Conservation (phyloP, 768 basidiomycete species). For the Tubosaeta sp. region DNA sequence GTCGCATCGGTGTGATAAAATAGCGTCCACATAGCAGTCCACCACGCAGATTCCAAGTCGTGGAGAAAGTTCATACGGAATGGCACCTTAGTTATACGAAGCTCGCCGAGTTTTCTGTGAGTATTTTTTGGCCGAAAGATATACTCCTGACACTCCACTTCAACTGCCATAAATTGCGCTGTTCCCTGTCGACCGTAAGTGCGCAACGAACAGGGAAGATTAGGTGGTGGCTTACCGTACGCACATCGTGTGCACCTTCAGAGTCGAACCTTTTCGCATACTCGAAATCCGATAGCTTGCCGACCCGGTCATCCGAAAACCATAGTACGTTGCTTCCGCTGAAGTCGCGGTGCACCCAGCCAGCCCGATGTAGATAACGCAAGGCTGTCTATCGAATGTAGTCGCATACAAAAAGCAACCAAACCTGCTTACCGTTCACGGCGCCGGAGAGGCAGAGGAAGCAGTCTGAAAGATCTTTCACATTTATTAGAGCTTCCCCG, state of each 20-base stretch:
- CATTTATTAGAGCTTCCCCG: neutral
- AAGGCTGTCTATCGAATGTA: neutral
- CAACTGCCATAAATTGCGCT: neutral
- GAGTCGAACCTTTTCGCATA: neutral
- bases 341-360: neutral
- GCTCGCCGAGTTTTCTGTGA: no score
- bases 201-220: neutral
- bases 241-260: neutral
- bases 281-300: neutral
- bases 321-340: neutral
- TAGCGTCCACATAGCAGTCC: conserved; percentile 6
- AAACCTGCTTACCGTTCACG: neutral
- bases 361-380: neutral
- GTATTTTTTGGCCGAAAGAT: neutral
- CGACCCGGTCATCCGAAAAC: neutral
- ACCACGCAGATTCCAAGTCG: conserved; percentile 8
- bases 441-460: neutral
- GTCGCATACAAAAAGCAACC: neutral
- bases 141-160: neutral
- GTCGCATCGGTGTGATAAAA: neutral
- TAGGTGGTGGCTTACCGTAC: neutral
- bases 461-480: neutral
- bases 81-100: neutral
- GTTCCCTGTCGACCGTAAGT: neutral
- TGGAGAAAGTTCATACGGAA: neutral